These are phyloP conservation scores for Daldinia bambusicola DNA, from an alignment of 495 filamentous ascomycete genomes.

Conservation along the genomic window DNA sequence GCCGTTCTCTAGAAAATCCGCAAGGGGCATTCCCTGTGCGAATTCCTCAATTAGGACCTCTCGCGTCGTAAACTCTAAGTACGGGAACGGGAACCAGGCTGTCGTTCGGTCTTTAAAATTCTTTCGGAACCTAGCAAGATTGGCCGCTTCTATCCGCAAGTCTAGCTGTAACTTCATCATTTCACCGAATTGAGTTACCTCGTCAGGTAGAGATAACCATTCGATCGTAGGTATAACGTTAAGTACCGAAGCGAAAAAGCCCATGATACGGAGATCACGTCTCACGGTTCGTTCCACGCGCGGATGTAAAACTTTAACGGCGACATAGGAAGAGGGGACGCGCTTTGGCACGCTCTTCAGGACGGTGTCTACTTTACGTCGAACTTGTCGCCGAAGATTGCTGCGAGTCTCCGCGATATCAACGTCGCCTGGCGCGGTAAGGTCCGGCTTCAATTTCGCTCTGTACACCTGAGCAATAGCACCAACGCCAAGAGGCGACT, in stretches of 20 bases:
- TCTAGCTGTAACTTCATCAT: conserved; percentile 99
- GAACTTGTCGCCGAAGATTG: conserved; percentile 72
- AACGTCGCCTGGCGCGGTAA: conserved; percentile 70
- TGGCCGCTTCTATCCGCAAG: conserved; percentile 92
- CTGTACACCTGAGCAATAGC: conserved; percentile 99
- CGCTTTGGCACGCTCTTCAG: conserved; percentile 86
- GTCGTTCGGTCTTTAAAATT: conserved; percentile 91
- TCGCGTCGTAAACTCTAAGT: conserved; percentile 87
- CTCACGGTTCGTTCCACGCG: conserved; percentile 87
- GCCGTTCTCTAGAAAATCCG: conserved; percentile 88
- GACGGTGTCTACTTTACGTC: conserved; percentile 83
- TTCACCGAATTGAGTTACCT: conserved; percentile 91
- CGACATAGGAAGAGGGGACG: conserved; percentile 92
- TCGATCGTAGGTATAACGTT: conserved; percentile 94
- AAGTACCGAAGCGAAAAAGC: conserved; percentile 85
- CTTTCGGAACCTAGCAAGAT: conserved; percentile 86
- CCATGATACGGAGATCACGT: conserved; percentile 92
- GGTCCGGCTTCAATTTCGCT: conserved; percentile 85
- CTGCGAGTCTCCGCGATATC: conserved; percentile 61
- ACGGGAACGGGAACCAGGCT: conserved; percentile 96
- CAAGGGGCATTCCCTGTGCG: conserved; percentile 90
- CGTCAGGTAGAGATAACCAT: conserved; percentile 96
- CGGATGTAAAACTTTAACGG: conserved; percentile 96
- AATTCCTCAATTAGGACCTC: conserved; percentile 97
- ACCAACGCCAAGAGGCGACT: conserved; percentile 89